A percentile compares a stretch with the other conserved stretches of the same genome.
Conservation (phyloP, 805 yeast species). For the Candida golubevii region DNA sequence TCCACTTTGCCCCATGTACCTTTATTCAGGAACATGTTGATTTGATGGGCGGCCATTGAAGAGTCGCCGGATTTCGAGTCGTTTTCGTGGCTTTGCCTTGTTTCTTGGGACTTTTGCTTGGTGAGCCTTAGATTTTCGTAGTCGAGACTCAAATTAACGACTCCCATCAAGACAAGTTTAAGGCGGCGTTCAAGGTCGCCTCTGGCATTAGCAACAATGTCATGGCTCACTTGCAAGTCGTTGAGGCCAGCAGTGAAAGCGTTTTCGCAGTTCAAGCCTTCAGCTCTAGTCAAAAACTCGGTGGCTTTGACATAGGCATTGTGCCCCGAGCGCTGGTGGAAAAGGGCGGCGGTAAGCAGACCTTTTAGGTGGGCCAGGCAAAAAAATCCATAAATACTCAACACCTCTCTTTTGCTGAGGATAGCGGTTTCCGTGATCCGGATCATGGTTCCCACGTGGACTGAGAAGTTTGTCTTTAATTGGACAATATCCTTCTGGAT, state of each 20-base stretch:
- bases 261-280: not conserved
- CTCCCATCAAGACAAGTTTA: not conserved
- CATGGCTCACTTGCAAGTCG: conserved; percentile 1
- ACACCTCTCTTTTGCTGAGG: not conserved
- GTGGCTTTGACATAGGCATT: not conserved
- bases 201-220: not conserved
- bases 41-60: not conserved
- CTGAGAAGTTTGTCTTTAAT: not conserved
- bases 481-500: not conserved
- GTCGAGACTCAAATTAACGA: not conserved
- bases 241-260: not conserved
- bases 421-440: not conserved
- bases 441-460: not conserved
- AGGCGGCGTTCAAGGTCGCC: not conserved
- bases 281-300: not conserved
- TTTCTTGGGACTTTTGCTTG: not conserved
- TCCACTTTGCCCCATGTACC: not conserved
- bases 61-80: not conserved
- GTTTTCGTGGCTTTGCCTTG: not conserved
- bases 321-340: not conserved
- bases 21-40: not conserved
- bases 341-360: not conserved
- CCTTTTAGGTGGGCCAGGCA: not conserved
- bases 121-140: not conserved
- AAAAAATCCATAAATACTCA: not conserved